A percentile compares a stretch with the other conserved stretches of the same genome.
These are phyloP conservation scores for Malus domestica DNA, from an alignment of 306 rosid species.

Conservation along the genomic window ASM211411v1 NC_041792.1:22006907-22007406, in stretches of 20 bases:
- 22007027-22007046: not conserved
- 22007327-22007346: not conserved
- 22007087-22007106: not conserved
- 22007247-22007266: too few species aligned
- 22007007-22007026: slow-evolving; percentile 1
- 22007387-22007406: not conserved
- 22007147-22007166: not conserved
- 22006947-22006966: not conserved
- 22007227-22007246: too few species aligned
- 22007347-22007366: not conserved
- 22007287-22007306: not conserved
- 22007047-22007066: not conserved
- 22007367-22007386: not conserved
- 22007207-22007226: too few species aligned
- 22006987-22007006: not conserved
- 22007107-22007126: slow-evolving; percentile 3
- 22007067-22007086: slow-evolving; percentile 24
- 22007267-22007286: not conserved
- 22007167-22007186: too few species aligned
- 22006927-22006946: not conserved
- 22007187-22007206: too few species aligned
- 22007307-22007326: not conserved
- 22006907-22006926: slow-evolving; percentile 16
- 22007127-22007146: slow-evolving; percentile 2
- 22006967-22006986: slow-evolving; percentile 23